phyloP scores from a whole-genome alignment of 2,329 filamentous ascomycete genomes.

The Penicillium palitans region DNA sequence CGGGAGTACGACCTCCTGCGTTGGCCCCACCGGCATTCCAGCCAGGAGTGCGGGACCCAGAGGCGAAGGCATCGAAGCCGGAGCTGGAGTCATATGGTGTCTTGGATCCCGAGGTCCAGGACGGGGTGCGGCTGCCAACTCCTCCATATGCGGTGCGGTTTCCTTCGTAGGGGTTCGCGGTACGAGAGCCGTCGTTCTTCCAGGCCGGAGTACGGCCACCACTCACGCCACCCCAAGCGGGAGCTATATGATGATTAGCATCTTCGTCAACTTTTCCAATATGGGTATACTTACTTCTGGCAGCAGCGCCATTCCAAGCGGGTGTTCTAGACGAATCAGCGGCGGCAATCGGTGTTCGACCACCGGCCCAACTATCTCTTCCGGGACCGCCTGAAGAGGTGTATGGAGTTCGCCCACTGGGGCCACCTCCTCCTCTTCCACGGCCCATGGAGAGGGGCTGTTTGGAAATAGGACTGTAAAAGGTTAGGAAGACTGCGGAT shows the following conservation, averaged over 20 bases:
- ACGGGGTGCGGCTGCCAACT: conserved; percentile 66
- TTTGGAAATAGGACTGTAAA: conserved; percentile 61
- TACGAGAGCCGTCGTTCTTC: conserved; percentile 59
- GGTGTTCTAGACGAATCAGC: conserved; percentile 68
- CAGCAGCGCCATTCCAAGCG: conserved; percentile 65
- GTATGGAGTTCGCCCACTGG: conserved; percentile 46
- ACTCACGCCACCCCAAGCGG: conserved; percentile 46
- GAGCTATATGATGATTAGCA: conserved; percentile 35
- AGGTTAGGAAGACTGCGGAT: conserved; percentile 15
- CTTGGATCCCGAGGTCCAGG: conserved; percentile 75
- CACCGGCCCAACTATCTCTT: conserved; percentile 59
- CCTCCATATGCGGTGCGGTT: conserved; percentile 73
- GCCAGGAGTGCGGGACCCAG: conserved; percentile 75
- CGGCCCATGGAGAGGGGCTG: conserved; percentile 71
- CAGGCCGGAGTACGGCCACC: conserved; percentile 54
- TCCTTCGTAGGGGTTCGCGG: conserved; percentile 64
- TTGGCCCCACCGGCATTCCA: conserved; percentile 62
- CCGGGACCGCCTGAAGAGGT: conserved; percentile 48
- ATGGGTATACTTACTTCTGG: conserved; percentile 57
- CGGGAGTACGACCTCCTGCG: conserved; percentile 47
- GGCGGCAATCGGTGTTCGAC: conserved; percentile 67
- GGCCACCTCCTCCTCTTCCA: conserved; percentile 38
- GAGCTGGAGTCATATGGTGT: conserved; percentile 69
- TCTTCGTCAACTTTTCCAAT: neutral
- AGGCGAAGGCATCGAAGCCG: conserved; percentile 65